Evolutionary conservation across 148 eudicot genomes (phyloP), one percentile per base, ranked within the genome.

Genomic region (Linanthus parryae): DNA sequence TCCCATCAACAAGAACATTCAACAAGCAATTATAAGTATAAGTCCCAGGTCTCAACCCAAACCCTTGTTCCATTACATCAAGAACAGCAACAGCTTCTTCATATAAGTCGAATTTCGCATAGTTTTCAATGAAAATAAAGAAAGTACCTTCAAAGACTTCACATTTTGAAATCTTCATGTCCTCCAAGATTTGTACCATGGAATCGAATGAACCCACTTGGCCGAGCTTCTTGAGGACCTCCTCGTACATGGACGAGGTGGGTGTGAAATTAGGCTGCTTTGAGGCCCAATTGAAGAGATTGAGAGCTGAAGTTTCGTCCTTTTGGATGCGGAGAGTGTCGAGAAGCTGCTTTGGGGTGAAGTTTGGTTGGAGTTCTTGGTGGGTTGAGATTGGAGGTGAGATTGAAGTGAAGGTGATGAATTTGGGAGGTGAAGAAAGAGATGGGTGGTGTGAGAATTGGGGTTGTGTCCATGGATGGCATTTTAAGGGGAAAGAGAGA

Each of bases 1-100:
- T 68, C 33, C 94, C 94, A 68, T 92, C 91, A 70, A 92, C 94
- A 63, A 92, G 86, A 62, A 84, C 91, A 77, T 84, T 87, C 74
- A 92, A 59, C 78, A 92, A 50, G 39, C 67, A 68, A 53, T 92
- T 92, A 57, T 58, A 92, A 25, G 66, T 63, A 66, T 52, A 64
- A 23, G 78, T 73, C 2, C 78, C 77, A 14, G 94, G 84, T 15
- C 45, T 67, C 57, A 81, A 56, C 21, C 83, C 83, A 59, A 81
- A 84, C 13, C 70, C 91, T 3, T 52, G 57, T 28, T 84, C 83
- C 90, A 92, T 84, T 70, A 81, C 20, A 71, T 75, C 81, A 63
- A 92, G 68, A 30, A 92, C 94, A 63, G 63, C 54, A 50, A 84
- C 73, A 61, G 94, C 99, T 57, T 87, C 91, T 64, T 82, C 82